Evolutionary conservation across 1,284 basidiomycete genomes (phyloP).

Genomic region (Microbotryum silenes-acaulis): DNA sequence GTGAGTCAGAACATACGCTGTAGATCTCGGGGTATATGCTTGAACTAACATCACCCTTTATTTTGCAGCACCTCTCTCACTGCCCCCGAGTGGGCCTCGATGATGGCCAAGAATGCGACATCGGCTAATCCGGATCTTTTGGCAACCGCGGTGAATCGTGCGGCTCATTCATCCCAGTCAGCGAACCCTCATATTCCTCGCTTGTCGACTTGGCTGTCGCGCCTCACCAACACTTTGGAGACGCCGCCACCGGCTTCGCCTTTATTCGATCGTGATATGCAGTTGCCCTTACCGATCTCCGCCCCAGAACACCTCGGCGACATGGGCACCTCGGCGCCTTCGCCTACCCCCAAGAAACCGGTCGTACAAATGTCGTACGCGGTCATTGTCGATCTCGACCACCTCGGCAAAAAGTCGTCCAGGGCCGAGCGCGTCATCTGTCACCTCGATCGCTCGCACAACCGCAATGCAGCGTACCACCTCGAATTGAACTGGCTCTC

Average conservation of each 20-base stretch:
- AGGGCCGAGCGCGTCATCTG: constrained; percentile 78
- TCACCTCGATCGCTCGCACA: constrained; percentile 87
- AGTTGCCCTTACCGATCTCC: constrained; percentile 4
- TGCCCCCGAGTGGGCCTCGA: constrained; percentile 55
- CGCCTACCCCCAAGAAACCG: background rate
- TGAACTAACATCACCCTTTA: background rate
- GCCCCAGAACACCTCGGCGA: background rate
- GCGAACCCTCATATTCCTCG: background rate
- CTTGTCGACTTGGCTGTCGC: constrained; percentile 11
- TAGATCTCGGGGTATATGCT: constrained; percentile 52
- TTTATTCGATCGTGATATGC: background rate
- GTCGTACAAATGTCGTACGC: constrained; percentile 58
- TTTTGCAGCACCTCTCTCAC: constrained; percentile 58
- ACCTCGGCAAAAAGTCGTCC: constrained; percentile 63
- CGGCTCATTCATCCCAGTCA: no score
- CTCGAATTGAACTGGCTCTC: constrained; percentile 97
- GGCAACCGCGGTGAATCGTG: no score
- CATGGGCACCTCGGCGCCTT: background rate
- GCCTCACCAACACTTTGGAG: constrained; percentile 8
- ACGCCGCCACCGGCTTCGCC: background rate
- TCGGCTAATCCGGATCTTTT: no score
- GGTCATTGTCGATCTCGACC: constrained; percentile 79
- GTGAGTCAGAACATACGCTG: constrained; percentile 29
- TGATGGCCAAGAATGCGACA: background rate
- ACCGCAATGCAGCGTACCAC: constrained; percentile 81